A percentile compares a stretch with the other conserved stretches of the same genome.
Conservation (phyloP, 1,284 basidiomycete species). For the Fomitopsis pinicola region DNA sequence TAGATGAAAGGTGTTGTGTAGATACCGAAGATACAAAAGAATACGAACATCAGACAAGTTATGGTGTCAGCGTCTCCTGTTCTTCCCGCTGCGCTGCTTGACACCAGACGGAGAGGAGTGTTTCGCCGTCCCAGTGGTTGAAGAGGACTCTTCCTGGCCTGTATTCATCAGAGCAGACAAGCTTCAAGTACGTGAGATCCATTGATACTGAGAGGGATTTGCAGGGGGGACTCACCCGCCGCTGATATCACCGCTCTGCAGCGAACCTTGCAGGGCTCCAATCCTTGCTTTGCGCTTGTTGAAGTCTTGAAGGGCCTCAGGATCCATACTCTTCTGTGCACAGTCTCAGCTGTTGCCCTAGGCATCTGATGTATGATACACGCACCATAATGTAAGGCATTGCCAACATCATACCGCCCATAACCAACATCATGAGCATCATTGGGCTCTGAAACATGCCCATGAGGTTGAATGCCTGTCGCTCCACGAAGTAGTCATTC, state of each 20-base stretch:
- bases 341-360: conserved; percentile 1
- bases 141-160: conserved; percentile 15
- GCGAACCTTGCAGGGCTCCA: conserved; percentile 50
- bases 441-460: conserved; percentile 84
- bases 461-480: conserved; percentile 69
- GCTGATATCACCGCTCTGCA: conserved; percentile 55
- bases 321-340: conserved; percentile 72
- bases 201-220: neutral
- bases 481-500: conserved; percentile 65
- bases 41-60: neutral
- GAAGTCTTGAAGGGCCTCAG: conserved; percentile 69
- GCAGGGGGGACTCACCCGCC: conserved; percentile 18
- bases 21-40: neutral
- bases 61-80: conserved; percentile 20
- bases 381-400: conserved; percentile 80
- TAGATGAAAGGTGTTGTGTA: neutral
- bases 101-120: conserved; percentile 11
- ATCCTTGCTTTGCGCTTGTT: conserved; percentile 65
- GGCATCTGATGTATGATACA: conserved; percentile 4
- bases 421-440: conserved; percentile 80
- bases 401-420: conserved; percentile 66
- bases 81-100: conserved; percentile 22
- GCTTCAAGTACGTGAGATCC: conserved; percentile 7
- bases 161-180: conserved; percentile 23
- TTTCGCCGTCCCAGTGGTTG: conserved; percentile 15